Base-by-base conservation (phyloP, 2,329 filamentous ascomycete genomes). In the Phaeosphaeria sp. region DNA sequence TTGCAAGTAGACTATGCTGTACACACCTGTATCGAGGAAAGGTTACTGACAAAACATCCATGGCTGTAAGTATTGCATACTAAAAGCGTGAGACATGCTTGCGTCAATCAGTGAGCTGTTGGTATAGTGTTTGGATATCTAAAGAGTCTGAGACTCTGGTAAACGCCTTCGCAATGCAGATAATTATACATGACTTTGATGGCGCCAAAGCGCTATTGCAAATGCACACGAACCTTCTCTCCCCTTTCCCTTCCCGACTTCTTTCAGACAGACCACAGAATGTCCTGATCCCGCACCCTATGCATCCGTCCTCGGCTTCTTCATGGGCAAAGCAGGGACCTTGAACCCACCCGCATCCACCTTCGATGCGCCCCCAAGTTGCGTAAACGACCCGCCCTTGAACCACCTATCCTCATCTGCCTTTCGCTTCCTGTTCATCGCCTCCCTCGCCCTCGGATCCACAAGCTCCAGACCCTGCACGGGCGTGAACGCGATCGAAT, bases 391-490 rank as follows among this genome's bases (percentile, higher is more conserved):
- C n/a, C 95, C 95, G 47, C 92, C 91, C 78, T 95, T 96, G 82
- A 99, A 99, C 90, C 93, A 99, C 39, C 92, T 84, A 74, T 98
- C 94, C 74, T 97, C 92, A 63, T 98, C 95, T 0, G 92, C 93
- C 76, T 97, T 96, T 63, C 93, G 84, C 82, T 98, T 98, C 68
- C 92, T 86, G 73, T 86, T 93, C 75, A 96, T 85, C 80, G 97
- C 93, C 7, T 92, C 91, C 67, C 93, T 89, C 56, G 91, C 87
- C 81, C 95, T 97, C 21, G 95, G 95, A 75, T 98, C 94, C 6
- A 98, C 93, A 13, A 99, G 85, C 80, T 99, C 94, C 41, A 99
- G 83, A 1, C 95, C 95, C 73, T 98, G 95, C 17, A 96, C 92
- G 1, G 94, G 93, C 2, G 93, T 97, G 72, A 99, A 99, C 0